phyloP scores from a whole-genome alignment of 805 yeast species.

The Barnettozyma sucrosica region DNA sequence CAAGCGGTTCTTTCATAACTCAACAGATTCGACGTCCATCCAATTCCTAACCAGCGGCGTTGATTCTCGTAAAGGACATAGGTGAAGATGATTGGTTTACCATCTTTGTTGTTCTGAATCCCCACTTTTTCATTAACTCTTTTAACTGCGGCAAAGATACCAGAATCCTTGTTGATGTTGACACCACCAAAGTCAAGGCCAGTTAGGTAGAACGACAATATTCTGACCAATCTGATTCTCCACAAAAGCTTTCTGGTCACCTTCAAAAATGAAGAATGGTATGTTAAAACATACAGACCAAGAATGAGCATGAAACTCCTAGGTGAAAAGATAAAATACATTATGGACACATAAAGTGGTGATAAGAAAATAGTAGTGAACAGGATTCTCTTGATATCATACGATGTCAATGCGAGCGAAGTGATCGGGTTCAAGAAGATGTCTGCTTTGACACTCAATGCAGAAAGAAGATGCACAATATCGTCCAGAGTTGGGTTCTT shows the following conservation, averaged over 20 bases:
- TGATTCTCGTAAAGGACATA: conserved; percentile 92
- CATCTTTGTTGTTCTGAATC: conserved; percentile 29
- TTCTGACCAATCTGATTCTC: conserved; percentile 69
- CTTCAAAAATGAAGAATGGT: conserved; percentile 81
- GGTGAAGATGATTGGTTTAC: conserved; percentile 69
- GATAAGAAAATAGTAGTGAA: conserved; percentile 83
- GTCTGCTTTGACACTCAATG: conserved; percentile 71
- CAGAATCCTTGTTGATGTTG: conserved; percentile 34
- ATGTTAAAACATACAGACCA: conserved; percentile 63
- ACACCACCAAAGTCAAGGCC: conserved; percentile 72
- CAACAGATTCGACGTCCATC: conserved; percentile 91
- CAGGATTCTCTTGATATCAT: conserved; percentile 73
- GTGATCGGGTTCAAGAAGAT: conserved; percentile 77
- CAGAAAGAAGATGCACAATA: conserved; percentile 68
- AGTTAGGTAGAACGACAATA: conserved; percentile 73
- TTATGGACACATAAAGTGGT: conserved; percentile 71
- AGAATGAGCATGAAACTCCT: conserved; percentile 52
- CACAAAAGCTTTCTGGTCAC: conserved; percentile 81
- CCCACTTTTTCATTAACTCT: conserved; percentile 32
- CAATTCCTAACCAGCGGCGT: conserved; percentile 95
- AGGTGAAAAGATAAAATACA: conserved; percentile 67
- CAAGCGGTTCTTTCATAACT: conserved; percentile 93
- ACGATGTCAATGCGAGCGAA: conserved; percentile 60
- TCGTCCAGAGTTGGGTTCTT: conserved; percentile 81
- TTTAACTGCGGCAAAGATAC: conserved; percentile 38